Base-by-base conservation (phyloP, 306 rosid species). In the Geum urbanum region DNA sequence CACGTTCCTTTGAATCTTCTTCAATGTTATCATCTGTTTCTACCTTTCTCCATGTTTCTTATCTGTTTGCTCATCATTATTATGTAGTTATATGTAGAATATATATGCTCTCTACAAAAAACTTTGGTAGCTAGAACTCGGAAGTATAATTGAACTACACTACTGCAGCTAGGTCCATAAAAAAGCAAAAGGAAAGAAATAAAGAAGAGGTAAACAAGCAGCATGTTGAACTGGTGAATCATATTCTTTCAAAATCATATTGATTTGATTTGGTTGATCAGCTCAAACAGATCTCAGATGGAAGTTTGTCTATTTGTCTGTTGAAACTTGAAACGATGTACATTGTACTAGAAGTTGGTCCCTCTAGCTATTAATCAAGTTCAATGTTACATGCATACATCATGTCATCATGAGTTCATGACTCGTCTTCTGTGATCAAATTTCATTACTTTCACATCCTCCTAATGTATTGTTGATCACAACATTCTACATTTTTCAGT, bases 1-100 rank as follows among this genome's bases (percentile, higher is more conserved):
- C 68, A 77, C 79, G 77, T 75, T 71, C 83, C 86, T 77, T 84
- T 58, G 73, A 47, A 43, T 74, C 73, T 64, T 65, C 78, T 79
- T 72, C 70, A 49, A 64, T 83, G 82, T 81, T 71, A 35, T 47
- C 44, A 43, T 67, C 76, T 13, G 9, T 52, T 24, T 44, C 0
- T 52, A 41, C 68, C 80, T 56, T 56, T 65, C 70, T 61, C 80
- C 14, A 45, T 66, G 71, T 8, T 48, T 68, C 66, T 61, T 70
- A 77, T 54, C 16, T 19, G 6, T 24, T 8, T 32, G 37, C 3
- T 32, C 37, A 32, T 32, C 37, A 32, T 27, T 27, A 27, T 20
- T 4, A 22, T 20, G 0, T 19, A 54, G 59, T n/a, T n/a, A n/a
- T n/a, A n/a, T n/a, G n/a, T n/a, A n/a, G n/a, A n/a, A n/a, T n/a